phyloP scores from a whole-genome alignment of 345 rosid species.

The Corymbia maculata region DNA sequence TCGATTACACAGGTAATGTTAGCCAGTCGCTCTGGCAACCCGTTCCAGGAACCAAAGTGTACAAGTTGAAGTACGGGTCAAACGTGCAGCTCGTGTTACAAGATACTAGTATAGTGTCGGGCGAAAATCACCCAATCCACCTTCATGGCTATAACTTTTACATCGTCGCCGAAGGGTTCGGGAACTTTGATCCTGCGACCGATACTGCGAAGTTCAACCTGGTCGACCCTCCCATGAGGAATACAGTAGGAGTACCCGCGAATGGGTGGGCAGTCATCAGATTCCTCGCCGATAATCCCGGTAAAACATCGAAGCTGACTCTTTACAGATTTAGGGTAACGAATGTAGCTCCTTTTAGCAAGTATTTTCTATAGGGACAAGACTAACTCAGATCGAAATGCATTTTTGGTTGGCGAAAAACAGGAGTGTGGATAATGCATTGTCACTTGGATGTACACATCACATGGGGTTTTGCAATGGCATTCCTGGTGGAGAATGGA shows the following conservation, averaged over 20 bases:
- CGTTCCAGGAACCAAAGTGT: slow-evolving; percentile 45
- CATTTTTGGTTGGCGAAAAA: neutral
- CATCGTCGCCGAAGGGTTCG: slow-evolving; percentile 68
- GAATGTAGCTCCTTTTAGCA: neutral
- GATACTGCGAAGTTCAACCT: slow-evolving; percentile 67
- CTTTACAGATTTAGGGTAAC: neutral
- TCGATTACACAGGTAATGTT: slow-evolving; percentile 80
- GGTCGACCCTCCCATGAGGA: slow-evolving; percentile 79
- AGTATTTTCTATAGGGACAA: neutral
- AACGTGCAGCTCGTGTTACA: slow-evolving; percentile 74
- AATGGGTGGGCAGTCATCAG: slow-evolving; percentile 89
- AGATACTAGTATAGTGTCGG: slow-evolving; percentile 63
- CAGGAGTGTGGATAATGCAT: slow-evolving; percentile 76
- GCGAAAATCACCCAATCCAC: slow-evolving; percentile 84
- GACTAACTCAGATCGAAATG: neutral
- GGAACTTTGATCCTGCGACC: slow-evolving; percentile 61
- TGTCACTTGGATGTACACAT: slow-evolving; percentile 95
- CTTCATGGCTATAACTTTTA: slow-evolving; percentile 90
- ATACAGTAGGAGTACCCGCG: slow-evolving; percentile 63
- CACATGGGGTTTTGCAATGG: slow-evolving; percentile 82
- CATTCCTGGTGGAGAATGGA: slow-evolving; percentile 77
- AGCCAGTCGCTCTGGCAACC: slow-evolving; percentile 62
- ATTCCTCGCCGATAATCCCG: slow-evolving; percentile 85
- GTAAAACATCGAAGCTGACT: slow-evolving; percentile 4
- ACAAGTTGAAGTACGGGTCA: slow-evolving; percentile 59